Evolutionary conservation across 495 filamentous ascomycete species (phyloP).

Genomic region (Daldinia bambusicola): DNA sequence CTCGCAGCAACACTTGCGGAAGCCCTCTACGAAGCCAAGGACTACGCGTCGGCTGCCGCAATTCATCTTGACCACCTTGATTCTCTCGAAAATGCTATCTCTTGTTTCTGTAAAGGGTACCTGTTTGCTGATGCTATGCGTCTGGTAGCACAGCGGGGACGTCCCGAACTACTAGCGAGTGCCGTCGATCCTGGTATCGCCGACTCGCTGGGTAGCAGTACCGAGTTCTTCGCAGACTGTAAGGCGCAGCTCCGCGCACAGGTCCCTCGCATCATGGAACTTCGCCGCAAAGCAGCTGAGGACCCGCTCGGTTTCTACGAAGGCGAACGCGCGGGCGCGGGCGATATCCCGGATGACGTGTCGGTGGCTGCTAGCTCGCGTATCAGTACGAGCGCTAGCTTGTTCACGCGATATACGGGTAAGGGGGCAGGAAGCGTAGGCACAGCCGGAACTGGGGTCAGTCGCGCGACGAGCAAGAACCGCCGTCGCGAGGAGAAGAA

Average conservation of each 20-base stretch:
- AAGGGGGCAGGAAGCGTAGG: conserved; percentile 64
- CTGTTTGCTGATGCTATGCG: conserved; percentile 86
- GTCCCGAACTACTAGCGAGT: conserved; percentile 59
- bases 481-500: conserved; percentile 91
- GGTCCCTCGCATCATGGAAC: conserved; percentile 82
- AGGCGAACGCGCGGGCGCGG: conserved; percentile 69
- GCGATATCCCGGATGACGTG: conserved; percentile 88
- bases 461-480: conserved; percentile 83
- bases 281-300: conserved; percentile 78
- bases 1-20: conserved; percentile 76
- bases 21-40: conserved; percentile 79
- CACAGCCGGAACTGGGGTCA: conserved; percentile 71
- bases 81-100: conserved; percentile 72
- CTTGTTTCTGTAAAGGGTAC: conserved; percentile 82
- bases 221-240: conserved; percentile 92
- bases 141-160: conserved; percentile 59
- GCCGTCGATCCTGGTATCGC: conserved; percentile 78
- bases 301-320: conserved; percentile 85
- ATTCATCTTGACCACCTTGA: conserved; percentile 83
- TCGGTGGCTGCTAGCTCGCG: conserved; percentile 87
- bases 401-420: conserved; percentile 93
- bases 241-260: conserved; percentile 83
- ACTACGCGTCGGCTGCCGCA: conserved; percentile 79
- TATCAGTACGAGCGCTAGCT: conserved; percentile 76
- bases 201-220: conserved; percentile 79